These are phyloP conservation scores for Gaultheria prostrata DNA, from an alignment of 148 eudicot genomes.

Conservation along the genomic window DNA sequence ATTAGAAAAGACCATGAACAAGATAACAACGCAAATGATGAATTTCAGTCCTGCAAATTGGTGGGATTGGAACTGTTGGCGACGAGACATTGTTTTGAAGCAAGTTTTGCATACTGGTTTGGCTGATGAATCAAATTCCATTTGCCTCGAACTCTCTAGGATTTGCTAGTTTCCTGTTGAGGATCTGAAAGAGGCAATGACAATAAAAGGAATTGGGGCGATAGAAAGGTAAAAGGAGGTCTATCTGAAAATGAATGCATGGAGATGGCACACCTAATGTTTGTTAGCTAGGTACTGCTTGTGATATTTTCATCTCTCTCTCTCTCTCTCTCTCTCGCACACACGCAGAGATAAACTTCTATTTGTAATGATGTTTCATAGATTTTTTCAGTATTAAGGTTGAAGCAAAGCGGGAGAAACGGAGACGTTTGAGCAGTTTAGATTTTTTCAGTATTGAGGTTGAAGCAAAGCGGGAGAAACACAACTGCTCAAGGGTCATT, in stretches of 20 bases:
- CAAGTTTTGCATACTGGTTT: neutral
- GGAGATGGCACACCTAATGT: conserved; percentile 24
- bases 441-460: neutral
- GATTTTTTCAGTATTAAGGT: neutral
- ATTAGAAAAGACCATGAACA: conserved; percentile 16
- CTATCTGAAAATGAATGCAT: conserved; percentile 5
- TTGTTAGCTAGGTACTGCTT: conserved; percentile 12
- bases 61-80: neutral
- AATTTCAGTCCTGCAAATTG: conserved; percentile 7
- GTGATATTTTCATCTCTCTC: neutral
- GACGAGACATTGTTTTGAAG: neutral
- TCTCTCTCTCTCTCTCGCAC: neutral
- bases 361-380: neutral
- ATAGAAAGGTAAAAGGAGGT: conserved; percentile 7
- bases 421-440: conserved; percentile 15
- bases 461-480: conserved; percentile 21
- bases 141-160: neutral
- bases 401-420: conserved; percentile 12
- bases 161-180: neutral
- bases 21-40: conserved; percentile 7
- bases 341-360: neutral
- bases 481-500: conserved; percentile 16
- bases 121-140: neutral
- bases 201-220: neutral
- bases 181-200: conserved; percentile 4